phyloP scores from a whole-genome alignment of 768 basidiomycete species.

The Bullera alba region DNA sequence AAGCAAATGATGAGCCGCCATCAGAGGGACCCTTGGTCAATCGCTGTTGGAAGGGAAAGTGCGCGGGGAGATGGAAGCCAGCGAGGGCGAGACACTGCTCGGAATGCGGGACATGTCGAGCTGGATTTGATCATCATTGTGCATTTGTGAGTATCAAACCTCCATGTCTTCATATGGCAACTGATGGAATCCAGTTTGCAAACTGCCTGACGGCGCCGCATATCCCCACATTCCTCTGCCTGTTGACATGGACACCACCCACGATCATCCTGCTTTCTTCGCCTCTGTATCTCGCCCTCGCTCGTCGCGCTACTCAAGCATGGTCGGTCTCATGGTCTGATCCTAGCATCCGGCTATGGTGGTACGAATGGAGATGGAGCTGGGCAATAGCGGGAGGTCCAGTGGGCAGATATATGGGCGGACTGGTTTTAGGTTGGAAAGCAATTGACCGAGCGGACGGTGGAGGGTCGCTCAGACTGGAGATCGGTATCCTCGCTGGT shows the following conservation, averaged over 20 bases:
- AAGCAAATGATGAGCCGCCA: background rate
- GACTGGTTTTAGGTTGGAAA: conserved; percentile 29
- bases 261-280: conserved; percentile 22
- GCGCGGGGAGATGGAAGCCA: conserved; percentile 45
- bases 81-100: conserved; percentile 46
- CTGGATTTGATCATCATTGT: conserved; percentile 47
- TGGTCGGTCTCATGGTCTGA: conserved; percentile 6
- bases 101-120: conserved; percentile 40
- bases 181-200: conserved; percentile 22
- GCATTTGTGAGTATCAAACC: conserved; percentile 26
- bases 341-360: conserved; percentile 6
- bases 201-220: conserved; percentile 43
- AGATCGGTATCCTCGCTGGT: conserved; percentile 15
- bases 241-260: conserved; percentile 35
- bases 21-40: conserved; percentile 10
- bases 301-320: conserved; percentile 8
- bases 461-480: conserved; percentile 8
- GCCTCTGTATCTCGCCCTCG: conserved; percentile 19
- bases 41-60: conserved; percentile 41
- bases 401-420: conserved; percentile 27
- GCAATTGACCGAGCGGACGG: conserved; percentile 18
- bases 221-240: conserved; percentile 34
- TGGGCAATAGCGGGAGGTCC: conserved; percentile 36
- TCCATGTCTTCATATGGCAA: background rate
- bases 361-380: conserved; percentile 27